These are phyloP conservation scores for Termitomyces sp. DNA, from an alignment of 768 basidiomycete genomes.

Conservation along the genomic window DNA sequence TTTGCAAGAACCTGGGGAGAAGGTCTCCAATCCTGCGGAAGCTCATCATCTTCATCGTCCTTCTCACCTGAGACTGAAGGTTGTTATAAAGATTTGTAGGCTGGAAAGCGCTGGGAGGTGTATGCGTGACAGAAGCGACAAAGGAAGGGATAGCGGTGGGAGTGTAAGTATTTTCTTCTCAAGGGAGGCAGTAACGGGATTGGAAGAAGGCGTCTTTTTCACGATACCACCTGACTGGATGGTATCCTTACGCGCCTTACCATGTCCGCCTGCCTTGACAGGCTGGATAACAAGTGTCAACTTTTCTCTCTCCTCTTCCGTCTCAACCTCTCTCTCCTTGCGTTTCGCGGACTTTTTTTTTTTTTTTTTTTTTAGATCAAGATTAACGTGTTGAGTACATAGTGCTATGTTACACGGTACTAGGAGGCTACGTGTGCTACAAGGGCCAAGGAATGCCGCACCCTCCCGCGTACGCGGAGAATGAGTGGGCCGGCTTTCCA, in stretches of 20 bases:
- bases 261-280: conserved; percentile 54
- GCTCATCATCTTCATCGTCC: too few relatives aligned
- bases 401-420: too few relatives aligned
- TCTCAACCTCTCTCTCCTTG: conserved; percentile 8
- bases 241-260: conserved; percentile 57
- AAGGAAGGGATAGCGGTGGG: too few relatives aligned
- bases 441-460: too few relatives aligned
- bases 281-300: too few relatives aligned
- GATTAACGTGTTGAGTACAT: too few relatives aligned
- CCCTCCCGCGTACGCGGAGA: too few relatives aligned
- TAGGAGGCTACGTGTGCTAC: too few relatives aligned
- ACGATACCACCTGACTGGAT: conserved; percentile 69
- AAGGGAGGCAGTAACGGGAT: conserved; percentile 15
- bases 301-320: conserved; percentile 27
- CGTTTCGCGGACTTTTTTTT: conserved; percentile 3
- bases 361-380: too few relatives aligned
- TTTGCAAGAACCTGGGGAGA: too few relatives aligned
- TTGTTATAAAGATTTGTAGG: conserved; percentile 13
- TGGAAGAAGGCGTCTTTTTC: conserved; percentile 40
- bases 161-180: conserved; percentile 29
- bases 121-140: conserved; percentile 9
- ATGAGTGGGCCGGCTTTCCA: too few relatives aligned
- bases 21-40: too few relatives aligned
- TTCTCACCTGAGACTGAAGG: conserved; percentile 12
- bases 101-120: conserved; percentile 9